Evolutionary conservation across 2,329 filamentous ascomycete species (phyloP).

Genomic region (Pseudocercospora fuligena): DNA sequence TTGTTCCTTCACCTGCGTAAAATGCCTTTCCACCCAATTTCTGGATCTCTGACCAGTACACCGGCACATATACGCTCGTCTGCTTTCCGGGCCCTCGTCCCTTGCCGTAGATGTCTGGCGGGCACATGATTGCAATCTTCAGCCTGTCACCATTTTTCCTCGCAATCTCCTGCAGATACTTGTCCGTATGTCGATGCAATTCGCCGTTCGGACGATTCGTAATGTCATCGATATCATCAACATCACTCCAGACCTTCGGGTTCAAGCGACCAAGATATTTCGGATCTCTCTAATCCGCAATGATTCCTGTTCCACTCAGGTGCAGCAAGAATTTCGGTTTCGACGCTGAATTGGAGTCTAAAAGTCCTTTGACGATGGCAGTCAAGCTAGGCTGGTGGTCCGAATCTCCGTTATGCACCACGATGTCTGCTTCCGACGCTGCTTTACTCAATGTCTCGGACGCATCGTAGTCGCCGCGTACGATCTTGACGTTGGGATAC

Average conservation of each 20-base stretch:
- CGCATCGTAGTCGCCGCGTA: conserved; percentile 51
- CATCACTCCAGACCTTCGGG: conserved; percentile 53
- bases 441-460: conserved; percentile 48
- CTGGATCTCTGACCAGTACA: conserved; percentile 45
- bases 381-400: conserved; percentile 50
- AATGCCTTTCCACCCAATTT: conserved; percentile 42
- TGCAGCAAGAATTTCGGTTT: conserved; percentile 50
- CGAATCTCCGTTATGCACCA: conserved; percentile 49
- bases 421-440: conserved; percentile 53
- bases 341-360: conserved; percentile 42
- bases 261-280: conserved; percentile 47
- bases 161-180: conserved; percentile 60
- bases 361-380: conserved; percentile 57
- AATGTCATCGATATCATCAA: conserved; percentile 59
- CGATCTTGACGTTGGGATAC: conserved; percentile 49
- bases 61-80: conserved; percentile 49
- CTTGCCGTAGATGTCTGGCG: conserved; percentile 65
- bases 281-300: conserved; percentile 51
- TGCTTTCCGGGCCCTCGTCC: conserved; percentile 45
- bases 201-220: conserved; percentile 58
- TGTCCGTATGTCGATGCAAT: conserved; percentile 69
- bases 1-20: conserved; percentile 58
- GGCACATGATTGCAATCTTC: conserved; percentile 65
- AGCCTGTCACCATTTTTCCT: conserved; percentile 48
- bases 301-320: conserved; percentile 59